phyloP scores from a whole-genome alignment of 1,139 yeast species.

The Suhomyces maxii region DNA sequence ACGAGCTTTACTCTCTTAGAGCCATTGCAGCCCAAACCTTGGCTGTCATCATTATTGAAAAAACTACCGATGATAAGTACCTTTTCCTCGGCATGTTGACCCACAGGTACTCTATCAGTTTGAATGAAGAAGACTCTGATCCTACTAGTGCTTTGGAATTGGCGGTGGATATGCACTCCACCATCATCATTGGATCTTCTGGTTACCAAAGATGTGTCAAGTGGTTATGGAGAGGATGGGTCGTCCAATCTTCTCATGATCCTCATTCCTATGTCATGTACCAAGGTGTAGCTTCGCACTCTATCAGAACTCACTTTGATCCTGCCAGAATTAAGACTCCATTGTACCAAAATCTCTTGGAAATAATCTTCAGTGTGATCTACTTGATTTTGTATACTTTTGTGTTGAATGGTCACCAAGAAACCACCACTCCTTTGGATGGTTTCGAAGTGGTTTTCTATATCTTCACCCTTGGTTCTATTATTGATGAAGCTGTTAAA shows the following conservation, averaged over 20 bases:
- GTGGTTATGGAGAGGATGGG: slow-evolving; percentile 96
- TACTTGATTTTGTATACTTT: slow-evolving; percentile 64
- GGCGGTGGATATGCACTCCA: slow-evolving; percentile 85
- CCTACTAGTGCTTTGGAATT: slow-evolving; percentile 77
- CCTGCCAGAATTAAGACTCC: slow-evolving; percentile 88
- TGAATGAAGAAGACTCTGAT: slow-evolving; percentile 59
- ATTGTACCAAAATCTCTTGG: slow-evolving; percentile 71
- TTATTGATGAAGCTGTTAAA: slow-evolving; percentile 67
- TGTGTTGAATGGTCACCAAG: slow-evolving; percentile 55
- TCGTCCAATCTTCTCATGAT: slow-evolving; percentile 69
- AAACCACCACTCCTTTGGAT: slow-evolving; percentile 33
- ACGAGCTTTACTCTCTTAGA: slow-evolving; percentile 59
- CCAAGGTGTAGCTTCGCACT: slow-evolving; percentile 56
- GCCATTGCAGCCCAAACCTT: slow-evolving; percentile 70
- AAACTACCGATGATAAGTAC: slow-evolving; percentile 57
- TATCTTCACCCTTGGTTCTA: slow-evolving; percentile 63
- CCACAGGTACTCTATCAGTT: slow-evolving; percentile 67
- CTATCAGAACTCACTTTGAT: slow-evolving; percentile 66
- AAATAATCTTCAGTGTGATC: slow-evolving; percentile 64
- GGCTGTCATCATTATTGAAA: slow-evolving; percentile 69
- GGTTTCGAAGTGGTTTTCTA: slow-evolving; percentile 58
- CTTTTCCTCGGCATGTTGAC: slow-evolving; percentile 76
- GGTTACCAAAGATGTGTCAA: slow-evolving; percentile 86
- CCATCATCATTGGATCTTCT: slow-evolving; percentile 70
- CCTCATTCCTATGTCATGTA: slow-evolving; percentile 70